Base-by-base conservation (phyloP, 2,329 filamentous ascomycete species). In the Endothia cerciana region DNA sequence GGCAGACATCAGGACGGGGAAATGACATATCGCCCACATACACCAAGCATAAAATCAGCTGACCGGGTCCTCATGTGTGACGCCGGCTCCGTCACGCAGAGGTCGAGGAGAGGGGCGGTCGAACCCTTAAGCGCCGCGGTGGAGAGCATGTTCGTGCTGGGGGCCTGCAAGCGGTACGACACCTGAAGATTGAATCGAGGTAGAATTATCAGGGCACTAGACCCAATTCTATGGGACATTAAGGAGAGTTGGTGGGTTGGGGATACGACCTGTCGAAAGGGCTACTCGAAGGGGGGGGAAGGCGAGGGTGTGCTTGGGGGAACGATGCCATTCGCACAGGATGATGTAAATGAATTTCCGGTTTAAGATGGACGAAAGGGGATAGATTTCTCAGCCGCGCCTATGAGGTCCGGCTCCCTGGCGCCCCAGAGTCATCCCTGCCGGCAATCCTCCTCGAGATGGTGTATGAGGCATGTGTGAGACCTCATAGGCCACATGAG, bases 31-130 rank as follows among this genome's bases (percentile, higher is more conserved):
- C 51, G 38, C 8, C 5, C 19, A 33, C 61, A 57, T 56, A 30
- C 25, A 62, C 17, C 17, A 10, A 30, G 47, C 17, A 41, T 25
- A 28, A 55, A 43, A 68, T 68, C 66, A 68, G 66, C 56, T 68
- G 66, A 68, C 66, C 56, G 5, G 38, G 28, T 15, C 56, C 55
- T 62, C 66, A 68, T 68, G 66, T 68, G 66, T 61, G 60, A 65
- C 15, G 30, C 6, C 38, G 28, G n/a, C 43, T 33, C 55, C 15
- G 59, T 66, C 66, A 68, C 60, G 56, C 64, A 63, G 56, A 36
- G 65, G 33, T 43, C n/a, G 65, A 36, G 49, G n/a, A 55, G 51
- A 40, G 64, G 40, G 7, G 41, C n/a, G 33, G 28, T 38, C 56
- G 47, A 51, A 22, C 47, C 47, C 4, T 28, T 65, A 67, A 60